Evolutionary conservation across 305 asterid species (phyloP).

Genomic region (Fraxinus velutina): DNA sequence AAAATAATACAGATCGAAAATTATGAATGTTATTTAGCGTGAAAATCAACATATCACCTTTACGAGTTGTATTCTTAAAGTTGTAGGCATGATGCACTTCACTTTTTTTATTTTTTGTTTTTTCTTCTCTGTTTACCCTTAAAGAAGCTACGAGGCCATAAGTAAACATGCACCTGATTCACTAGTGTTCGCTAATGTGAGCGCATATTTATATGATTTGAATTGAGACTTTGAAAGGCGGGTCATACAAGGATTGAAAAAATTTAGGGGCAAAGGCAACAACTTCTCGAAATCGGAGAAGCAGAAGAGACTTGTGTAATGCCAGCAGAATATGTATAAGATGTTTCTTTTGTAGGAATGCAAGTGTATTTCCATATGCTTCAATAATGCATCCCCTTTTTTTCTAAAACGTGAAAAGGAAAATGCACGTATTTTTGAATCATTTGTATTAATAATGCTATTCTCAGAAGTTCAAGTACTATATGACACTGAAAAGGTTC

Average conservation of each 20-base stretch:
- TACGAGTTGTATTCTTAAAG: neutral
- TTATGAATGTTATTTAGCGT: neutral
- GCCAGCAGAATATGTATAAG: slow-evolving; percentile 2
- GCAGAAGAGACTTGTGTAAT: neutral
- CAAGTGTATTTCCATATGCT: neutral
- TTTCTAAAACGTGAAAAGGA: neutral
- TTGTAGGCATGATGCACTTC: neutral
- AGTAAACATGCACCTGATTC: neutral
- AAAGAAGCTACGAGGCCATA: neutral
- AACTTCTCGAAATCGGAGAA: neutral
- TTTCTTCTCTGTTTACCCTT: neutral
- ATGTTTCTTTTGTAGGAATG: neutral
- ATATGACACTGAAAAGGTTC: neutral
- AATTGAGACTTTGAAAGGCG: neutral
- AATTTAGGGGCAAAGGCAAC: neutral
- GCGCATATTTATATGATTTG: neutral
- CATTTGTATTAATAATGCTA: neutral
- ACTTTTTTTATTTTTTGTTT: neutral
- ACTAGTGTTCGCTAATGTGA: neutral
- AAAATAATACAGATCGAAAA: neutral
- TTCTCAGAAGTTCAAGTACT: neutral
- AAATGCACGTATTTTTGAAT: neutral
- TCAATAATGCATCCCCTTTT: slow-evolving; percentile 2
- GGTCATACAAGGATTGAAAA: neutral
- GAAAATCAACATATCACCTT: neutral